A percentile compares a stretch with the other conserved stretches of the same genome.
Evolutionary conservation across 2,329 filamentous ascomycete species (phyloP).

Genomic region (Hypoxylon sp.): DNA sequence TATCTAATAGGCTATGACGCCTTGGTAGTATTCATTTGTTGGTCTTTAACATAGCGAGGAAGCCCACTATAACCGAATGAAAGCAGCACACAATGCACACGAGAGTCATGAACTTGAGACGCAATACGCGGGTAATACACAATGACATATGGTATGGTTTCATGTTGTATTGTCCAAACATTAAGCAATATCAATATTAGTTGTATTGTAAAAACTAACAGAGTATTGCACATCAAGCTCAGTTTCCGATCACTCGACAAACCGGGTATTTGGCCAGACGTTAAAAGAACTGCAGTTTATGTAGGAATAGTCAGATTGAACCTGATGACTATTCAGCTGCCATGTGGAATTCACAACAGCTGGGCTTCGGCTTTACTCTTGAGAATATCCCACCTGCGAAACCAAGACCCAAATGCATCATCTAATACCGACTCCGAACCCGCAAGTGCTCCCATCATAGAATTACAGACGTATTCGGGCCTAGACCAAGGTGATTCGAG

Average conservation of each 20-base stretch:
- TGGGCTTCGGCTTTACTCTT: conserved; percentile 2
- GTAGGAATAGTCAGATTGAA: not conserved
- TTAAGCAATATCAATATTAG: conserved; percentile 34
- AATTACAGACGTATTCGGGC: conserved; percentile 48
- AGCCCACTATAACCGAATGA: not conserved
- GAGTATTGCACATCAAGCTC: conserved; percentile 17
- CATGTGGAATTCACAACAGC: conserved; percentile 12
- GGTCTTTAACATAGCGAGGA: not conserved
- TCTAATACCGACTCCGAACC: conserved; percentile 48
- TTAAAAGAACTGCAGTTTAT: not conserved
- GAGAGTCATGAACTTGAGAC: not conserved
- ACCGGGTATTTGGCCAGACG: conserved; percentile 9
- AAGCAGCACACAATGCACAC: not conserved
- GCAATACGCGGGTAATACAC: not conserved
- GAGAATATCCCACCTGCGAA: conserved; percentile 28
- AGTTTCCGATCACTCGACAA: conserved; percentile 3
- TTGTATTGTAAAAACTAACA: conserved; percentile 33
- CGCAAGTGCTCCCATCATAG: conserved; percentile 46
- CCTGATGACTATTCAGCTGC: conserved; percentile 10
- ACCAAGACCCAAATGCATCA: conserved; percentile 40
- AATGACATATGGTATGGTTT: conserved; percentile 8
- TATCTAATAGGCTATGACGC: not conserved
- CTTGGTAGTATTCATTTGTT: not conserved
- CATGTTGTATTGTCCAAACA: conserved; percentile 34
- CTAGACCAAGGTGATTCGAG: conserved; percentile 24